Evolutionary conservation across 2,329 filamentous ascomycete species (phyloP).

Genomic region (Pyricularia sp.): DNA sequence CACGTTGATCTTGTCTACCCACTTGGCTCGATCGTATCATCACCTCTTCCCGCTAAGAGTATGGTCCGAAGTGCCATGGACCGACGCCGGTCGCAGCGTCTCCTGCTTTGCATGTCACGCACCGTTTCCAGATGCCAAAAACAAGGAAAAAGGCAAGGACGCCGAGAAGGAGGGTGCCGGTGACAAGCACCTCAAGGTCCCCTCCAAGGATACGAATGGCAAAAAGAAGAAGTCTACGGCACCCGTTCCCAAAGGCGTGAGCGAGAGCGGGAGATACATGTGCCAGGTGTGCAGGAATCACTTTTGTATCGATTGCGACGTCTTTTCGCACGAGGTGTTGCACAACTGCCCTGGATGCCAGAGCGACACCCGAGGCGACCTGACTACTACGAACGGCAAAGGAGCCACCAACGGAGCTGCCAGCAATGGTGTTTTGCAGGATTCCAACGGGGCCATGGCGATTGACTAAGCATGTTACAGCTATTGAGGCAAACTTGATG

Average conservation of each 20-base stretch:
- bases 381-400: background rate
- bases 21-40: slow-evolving; percentile 84
- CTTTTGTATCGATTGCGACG: slow-evolving; percentile 96
- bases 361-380: slow-evolving; percentile 27
- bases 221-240: slow-evolving; percentile 6
- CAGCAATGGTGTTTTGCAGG: background rate
- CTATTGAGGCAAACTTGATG: background rate
- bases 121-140: slow-evolving; percentile 48
- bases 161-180: background rate
- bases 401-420: background rate
- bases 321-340: slow-evolving; percentile 85
- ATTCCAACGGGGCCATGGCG: slow-evolving; percentile 1
- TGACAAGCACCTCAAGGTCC: slow-evolving; percentile 7
- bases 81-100: slow-evolving; percentile 36
- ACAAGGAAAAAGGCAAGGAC: slow-evolving; percentile 6
- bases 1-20: slow-evolving; percentile 86
- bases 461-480: background rate
- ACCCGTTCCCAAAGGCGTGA: slow-evolving; percentile 45
- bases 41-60: slow-evolving; percentile 83
- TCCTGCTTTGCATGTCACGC: slow-evolving; percentile 70
- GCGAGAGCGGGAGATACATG: slow-evolving; percentile 77
- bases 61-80: slow-evolving; percentile 84
- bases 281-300: slow-evolving; percentile 79
- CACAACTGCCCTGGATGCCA: slow-evolving; percentile 94
- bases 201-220: background rate